These are phyloP conservation scores for Yamadazyma jaroonii DNA, from an alignment of 1,139 yeast genomes.

Conservation along the genomic window DNA sequence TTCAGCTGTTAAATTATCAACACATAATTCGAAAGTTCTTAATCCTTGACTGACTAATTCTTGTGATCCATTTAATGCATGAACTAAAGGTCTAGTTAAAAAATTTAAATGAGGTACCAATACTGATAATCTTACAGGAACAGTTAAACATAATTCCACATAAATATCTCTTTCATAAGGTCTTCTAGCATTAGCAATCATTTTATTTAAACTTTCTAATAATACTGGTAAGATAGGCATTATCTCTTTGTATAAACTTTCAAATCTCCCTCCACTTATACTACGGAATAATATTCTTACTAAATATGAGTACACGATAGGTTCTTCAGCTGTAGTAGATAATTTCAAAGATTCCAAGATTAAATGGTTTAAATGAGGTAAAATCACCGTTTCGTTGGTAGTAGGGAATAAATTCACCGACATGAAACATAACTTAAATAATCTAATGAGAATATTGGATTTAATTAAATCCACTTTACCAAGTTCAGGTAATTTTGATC, in stretches of 20 bases:
- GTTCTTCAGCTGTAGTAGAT: conserved; percentile 89
- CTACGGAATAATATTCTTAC: conserved; percentile 89
- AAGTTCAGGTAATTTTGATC: conserved; percentile 67
- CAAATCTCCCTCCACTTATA: conserved; percentile 95
- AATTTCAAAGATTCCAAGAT: conserved; percentile 77
- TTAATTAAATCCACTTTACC: conserved; percentile 80
- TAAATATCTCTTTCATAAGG: conserved; percentile 92
- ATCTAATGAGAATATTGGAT: conserved; percentile 76
- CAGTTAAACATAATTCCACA: conserved; percentile 91
- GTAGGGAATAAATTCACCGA: conserved; percentile 90
- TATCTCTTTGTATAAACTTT: conserved; percentile 85
- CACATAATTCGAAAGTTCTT: conserved; percentile 92
- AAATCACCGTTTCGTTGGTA: conserved; percentile 78
- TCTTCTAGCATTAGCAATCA: conserved; percentile 78
- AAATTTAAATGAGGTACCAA: conserved; percentile 89
- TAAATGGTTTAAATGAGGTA: conserved; percentile 82
- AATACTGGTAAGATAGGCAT: conserved; percentile 86
- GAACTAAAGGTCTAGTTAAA: conserved; percentile 85
- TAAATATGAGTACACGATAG: conserved; percentile 83
- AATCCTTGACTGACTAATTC: conserved; percentile 93
- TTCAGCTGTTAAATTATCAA: conserved; percentile 92
- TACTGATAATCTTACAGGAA: conserved; percentile 90
- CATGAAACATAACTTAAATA: conserved; percentile 92
- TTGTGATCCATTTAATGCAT: conserved; percentile 86
- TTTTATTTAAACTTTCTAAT: conserved; percentile 78